Conservation (phyloP, 1,139 yeast genomes). For the Kurtzmaniella quercitrusa region DNA sequence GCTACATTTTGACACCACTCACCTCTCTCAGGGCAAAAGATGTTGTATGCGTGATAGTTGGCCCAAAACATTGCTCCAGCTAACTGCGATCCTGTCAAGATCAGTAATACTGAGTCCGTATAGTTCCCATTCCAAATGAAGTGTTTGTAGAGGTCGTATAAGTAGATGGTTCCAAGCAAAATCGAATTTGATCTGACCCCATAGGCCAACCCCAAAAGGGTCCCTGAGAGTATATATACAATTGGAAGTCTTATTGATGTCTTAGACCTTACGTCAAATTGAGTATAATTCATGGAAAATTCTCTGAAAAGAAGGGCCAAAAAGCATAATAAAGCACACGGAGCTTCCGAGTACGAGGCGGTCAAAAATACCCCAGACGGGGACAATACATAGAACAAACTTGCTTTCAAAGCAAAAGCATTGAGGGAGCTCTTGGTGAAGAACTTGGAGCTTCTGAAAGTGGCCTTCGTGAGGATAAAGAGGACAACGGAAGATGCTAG, state of each 20-base stretch:
- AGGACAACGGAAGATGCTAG: conserved; percentile 45
- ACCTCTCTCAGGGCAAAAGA: conserved; percentile 67
- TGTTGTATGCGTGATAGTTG: conserved; percentile 50
- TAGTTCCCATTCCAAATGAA: conserved; percentile 12
- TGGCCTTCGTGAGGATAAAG: conserved; percentile 42
- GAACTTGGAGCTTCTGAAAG: conserved; percentile 22
- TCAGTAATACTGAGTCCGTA: conserved; percentile 20
- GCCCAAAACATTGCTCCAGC: conserved; percentile 41
- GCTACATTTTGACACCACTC: conserved; percentile 66
- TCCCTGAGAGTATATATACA: conserved; percentile 52
- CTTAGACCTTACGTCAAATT: conserved; percentile 13
- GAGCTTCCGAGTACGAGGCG: conserved; percentile 73
- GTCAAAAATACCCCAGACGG: conserved; percentile 83
- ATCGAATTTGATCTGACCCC: conserved; percentile 74
- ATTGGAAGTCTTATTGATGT: conserved; percentile 10
- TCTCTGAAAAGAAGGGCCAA: conserved; percentile 55
- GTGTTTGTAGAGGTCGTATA: conserved; percentile 49
- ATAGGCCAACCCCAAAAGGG: conserved; percentile 51
- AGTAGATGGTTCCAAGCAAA: conserved; percentile 62
- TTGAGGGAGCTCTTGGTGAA: conserved; percentile 13
- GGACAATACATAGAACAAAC: conserved; percentile 52
- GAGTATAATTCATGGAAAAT: conserved; percentile 22
- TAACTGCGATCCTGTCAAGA: conserved; percentile 55
- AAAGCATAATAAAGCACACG: conserved; percentile 62
- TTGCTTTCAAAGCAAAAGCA: conserved; percentile 28